A percentile compares a stretch with the other conserved stretches of the same genome.
Evolutionary conservation across 257 asterid genomes (phyloP).

Genomic region (Solanum chaucha): DNA sequence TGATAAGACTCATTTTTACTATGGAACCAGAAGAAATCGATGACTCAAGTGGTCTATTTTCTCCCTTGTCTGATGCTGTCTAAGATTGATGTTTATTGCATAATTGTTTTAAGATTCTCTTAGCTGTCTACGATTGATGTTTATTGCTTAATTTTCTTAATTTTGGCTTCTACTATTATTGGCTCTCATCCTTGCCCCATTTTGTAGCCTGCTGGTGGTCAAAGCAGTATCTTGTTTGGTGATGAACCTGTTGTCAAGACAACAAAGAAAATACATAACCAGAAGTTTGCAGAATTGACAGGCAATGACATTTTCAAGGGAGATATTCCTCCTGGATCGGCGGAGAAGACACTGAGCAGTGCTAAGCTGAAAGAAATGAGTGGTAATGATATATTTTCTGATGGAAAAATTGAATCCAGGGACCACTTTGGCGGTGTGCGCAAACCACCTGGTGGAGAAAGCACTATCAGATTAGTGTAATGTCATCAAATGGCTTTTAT

Average conservation of each 20-base stretch:
- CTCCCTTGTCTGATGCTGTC: not conserved
- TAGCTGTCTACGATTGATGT: not conserved
- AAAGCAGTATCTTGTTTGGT: constrained; percentile 70
- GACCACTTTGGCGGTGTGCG: constrained; percentile 84
- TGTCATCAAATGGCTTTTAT: not conserved
- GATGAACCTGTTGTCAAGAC: constrained; percentile 61
- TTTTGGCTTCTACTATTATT: not conserved
- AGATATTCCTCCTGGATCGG: constrained; percentile 57
- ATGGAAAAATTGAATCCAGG: constrained; percentile 66
- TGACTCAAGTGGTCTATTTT: not conserved
- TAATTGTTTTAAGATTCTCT: not conserved
- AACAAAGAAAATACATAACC: constrained; percentile 65
- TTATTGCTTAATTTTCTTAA: not conserved
- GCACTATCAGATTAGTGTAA: constrained; percentile 76
- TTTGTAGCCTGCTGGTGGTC: constrained; percentile 91
- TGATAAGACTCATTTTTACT: not conserved
- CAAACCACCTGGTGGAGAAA: constrained; percentile 85
- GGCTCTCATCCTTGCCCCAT: not conserved
- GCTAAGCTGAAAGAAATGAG: constrained; percentile 88
- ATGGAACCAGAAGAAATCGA: not conserved
- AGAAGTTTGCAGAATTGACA: constrained; percentile 78
- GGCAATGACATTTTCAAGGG: constrained; percentile 91
- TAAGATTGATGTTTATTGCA: not conserved
- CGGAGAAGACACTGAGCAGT: constrained; percentile 67
- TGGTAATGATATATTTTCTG: constrained; percentile 73